Evolutionary conservation across 495 filamentous ascomycete species (phyloP).

Genomic region (Penicillium cosmopolitanum): DNA sequence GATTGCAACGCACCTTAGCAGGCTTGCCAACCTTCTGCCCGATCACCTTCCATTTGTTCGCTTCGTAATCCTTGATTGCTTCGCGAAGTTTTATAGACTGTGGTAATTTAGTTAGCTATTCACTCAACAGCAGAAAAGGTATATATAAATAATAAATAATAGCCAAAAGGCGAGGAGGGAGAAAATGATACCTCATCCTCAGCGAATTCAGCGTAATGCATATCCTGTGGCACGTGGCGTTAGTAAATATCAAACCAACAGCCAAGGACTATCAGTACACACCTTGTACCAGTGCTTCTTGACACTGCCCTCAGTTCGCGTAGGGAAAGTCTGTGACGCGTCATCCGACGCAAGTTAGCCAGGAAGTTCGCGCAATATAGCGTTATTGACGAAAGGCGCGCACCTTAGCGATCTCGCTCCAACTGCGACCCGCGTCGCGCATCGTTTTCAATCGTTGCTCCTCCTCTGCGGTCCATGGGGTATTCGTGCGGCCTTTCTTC

Average conservation of each 20-base stretch:
- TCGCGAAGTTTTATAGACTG: slow-evolving; percentile 83
- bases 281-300: slow-evolving; percentile 99
- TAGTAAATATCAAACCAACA: slow-evolving; percentile 20
- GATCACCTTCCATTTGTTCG: slow-evolving; percentile 97
- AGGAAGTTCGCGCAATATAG: not conserved
- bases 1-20: slow-evolving; percentile 70
- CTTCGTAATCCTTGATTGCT: slow-evolving; percentile 98
- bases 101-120: slow-evolving; percentile 33
- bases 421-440: slow-evolving; percentile 90
- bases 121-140: not conserved
- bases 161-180: slow-evolving; percentile 7
- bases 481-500: slow-evolving; percentile 95
- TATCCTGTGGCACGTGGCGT: slow-evolving; percentile 64
- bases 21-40: slow-evolving; percentile 96
- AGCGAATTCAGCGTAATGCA: slow-evolving; percentile 99
- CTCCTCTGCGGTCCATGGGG: slow-evolving; percentile 94
- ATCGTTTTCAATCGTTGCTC: slow-evolving; percentile 90
- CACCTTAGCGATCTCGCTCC: slow-evolving; percentile 98
- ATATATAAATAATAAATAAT: not conserved
- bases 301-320: slow-evolving; percentile 91
- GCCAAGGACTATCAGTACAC: slow-evolving; percentile 18
- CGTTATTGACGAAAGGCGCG: slow-evolving; percentile 1
- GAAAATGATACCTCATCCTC: slow-evolving; percentile 83
- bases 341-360: slow-evolving; percentile 27
- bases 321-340: slow-evolving; percentile 76